Evolutionary conservation across 169 alveolate genomes (phyloP).

Genomic region (Perkinsus olseni): DNA sequence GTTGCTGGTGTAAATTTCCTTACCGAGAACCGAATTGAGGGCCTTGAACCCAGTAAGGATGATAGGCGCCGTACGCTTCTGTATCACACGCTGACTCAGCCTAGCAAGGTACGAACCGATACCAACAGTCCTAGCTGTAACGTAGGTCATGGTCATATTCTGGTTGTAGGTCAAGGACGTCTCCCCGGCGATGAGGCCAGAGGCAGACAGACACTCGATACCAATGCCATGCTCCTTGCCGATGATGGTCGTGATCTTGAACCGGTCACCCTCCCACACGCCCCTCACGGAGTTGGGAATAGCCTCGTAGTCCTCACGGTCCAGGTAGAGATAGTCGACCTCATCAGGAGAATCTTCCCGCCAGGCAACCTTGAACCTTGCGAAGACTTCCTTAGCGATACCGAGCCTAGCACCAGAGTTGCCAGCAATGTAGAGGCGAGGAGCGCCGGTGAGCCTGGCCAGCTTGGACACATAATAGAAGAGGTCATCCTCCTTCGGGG

Average conservation of each 20-base stretch:
- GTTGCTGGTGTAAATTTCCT: constrained; percentile 67
- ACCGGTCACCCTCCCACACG: constrained; percentile 15
- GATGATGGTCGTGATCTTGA: constrained; percentile 36
- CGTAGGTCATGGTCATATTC: constrained; percentile 65
- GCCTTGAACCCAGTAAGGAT: constrained; percentile 75
- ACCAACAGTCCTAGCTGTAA: constrained; percentile 73
- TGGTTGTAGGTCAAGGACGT: constrained; percentile 70
- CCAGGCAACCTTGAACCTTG: constrained; percentile 47
- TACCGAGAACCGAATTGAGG: constrained; percentile 62
- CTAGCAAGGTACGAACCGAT: constrained; percentile 75
- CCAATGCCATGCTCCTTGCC: constrained; percentile 48
- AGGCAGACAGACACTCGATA: constrained; percentile 66
- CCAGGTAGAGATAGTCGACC: constrained; percentile 52
- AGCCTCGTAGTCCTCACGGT: constrained; percentile 41
- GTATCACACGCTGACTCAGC: constrained; percentile 68
- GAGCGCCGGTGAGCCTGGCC: constrained; percentile 61
- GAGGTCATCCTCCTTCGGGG: constrained; percentile 34
- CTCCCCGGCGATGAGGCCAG: constrained; percentile 76
- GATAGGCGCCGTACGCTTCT: constrained; percentile 61
- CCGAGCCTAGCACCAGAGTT: constrained; percentile 73
- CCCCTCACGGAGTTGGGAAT: constrained; percentile 40
- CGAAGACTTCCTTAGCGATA: constrained; percentile 51
- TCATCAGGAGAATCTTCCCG: constrained; percentile 53
- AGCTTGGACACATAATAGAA: constrained; percentile 57
- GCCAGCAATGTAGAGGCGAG: constrained; percentile 61